Conservation (phyloP, 2,329 filamentous ascomycete genomes). For the Lasiodiplodia sp. region DNA sequence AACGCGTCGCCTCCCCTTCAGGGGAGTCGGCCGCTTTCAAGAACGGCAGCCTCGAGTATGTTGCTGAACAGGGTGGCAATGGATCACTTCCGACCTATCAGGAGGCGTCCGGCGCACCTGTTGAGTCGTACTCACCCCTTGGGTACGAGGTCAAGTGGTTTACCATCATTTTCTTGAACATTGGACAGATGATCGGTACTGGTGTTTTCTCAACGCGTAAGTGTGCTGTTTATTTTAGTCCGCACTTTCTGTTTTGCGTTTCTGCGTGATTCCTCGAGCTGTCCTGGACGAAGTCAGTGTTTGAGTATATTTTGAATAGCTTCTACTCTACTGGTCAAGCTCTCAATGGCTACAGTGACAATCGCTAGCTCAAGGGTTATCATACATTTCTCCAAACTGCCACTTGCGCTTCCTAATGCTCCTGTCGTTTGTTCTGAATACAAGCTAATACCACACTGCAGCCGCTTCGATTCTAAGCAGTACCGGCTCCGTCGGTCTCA, state of each 20-base stretch:
- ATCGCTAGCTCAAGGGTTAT: not conserved
- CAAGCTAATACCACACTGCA: not conserved
- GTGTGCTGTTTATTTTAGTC: constrained; percentile 36
- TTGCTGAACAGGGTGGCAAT: constrained; percentile 57
- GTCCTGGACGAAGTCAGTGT: not conserved
- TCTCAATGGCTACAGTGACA: not conserved
- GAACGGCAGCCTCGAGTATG: constrained; percentile 54
- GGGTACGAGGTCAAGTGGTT: constrained; percentile 65
- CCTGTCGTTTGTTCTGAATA: not conserved
- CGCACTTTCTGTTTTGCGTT: not conserved
- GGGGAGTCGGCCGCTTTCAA: constrained; percentile 30
- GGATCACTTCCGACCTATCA: constrained; percentile 62
- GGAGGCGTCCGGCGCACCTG: constrained; percentile 68
- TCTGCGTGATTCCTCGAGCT: too few species aligned
- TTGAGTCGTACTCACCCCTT: constrained; percentile 65
- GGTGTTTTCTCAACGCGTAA: constrained; percentile 71
- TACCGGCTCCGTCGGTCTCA: constrained; percentile 68
- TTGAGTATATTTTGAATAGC: not conserved
- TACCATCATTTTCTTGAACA: constrained; percentile 67
- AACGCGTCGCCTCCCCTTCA: constrained; percentile 22
- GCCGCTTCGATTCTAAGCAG: constrained; percentile 58
- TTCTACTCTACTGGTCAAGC: not conserved
- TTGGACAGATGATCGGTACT: constrained; percentile 70
- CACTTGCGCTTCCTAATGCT: not conserved
- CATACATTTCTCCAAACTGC: too few species aligned